These are phyloP conservation scores for Eutypella sp. DNA, from an alignment of 2,329 filamentous ascomycete genomes.

Conservation along the genomic window DNA sequence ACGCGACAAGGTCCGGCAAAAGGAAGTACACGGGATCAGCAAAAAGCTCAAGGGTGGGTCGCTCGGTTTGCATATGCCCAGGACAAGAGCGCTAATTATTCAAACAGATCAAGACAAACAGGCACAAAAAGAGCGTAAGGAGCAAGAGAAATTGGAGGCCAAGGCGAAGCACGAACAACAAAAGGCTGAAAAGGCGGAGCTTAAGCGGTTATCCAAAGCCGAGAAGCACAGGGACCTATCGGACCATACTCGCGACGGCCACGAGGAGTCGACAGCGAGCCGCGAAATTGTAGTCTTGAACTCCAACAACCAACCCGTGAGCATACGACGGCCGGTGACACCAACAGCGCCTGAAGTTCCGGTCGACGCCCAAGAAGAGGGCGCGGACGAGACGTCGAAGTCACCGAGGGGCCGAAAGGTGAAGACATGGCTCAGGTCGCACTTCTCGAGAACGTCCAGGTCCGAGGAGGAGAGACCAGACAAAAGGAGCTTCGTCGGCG, in stretches of 20 bases:
- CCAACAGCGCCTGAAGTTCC: neutral
- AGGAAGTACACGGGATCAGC: slow-evolving; percentile 48
- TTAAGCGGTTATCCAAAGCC: slow-evolving; percentile 45
- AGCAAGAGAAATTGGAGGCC: slow-evolving; percentile 44
- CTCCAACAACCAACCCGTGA: slow-evolving; percentile 19
- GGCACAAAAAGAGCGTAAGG: slow-evolving; percentile 38
- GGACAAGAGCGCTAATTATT: slow-evolving; percentile 11
- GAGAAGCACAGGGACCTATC: slow-evolving; percentile 48
- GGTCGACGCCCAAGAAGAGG: slow-evolving; percentile 3
- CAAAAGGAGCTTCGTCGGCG: slow-evolving; percentile 43
- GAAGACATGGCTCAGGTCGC: slow-evolving; percentile 52
- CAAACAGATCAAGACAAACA: slow-evolving; percentile 42
- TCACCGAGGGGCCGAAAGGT: slow-evolving; percentile 25
- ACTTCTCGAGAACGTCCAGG: slow-evolving; percentile 41
- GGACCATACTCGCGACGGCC: slow-evolving; percentile 18
- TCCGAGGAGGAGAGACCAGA: slow-evolving; percentile 29
- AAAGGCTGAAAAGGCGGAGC: slow-evolving; percentile 47
- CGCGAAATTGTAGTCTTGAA: slow-evolving; percentile 14
- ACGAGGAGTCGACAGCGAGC: slow-evolving; percentile 14
- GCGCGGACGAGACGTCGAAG: slow-evolving; percentile 11
- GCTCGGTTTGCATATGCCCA: neutral
- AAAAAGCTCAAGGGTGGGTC: slow-evolving; percentile 56
- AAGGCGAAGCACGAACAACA: slow-evolving; percentile 42
- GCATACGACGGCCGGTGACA: slow-evolving; percentile 8
- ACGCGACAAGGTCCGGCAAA: slow-evolving; percentile 44